Evolutionary conservation across 2,329 filamentous ascomycete genomes (phyloP).

Genomic region (Exophiala calicioides): DNA sequence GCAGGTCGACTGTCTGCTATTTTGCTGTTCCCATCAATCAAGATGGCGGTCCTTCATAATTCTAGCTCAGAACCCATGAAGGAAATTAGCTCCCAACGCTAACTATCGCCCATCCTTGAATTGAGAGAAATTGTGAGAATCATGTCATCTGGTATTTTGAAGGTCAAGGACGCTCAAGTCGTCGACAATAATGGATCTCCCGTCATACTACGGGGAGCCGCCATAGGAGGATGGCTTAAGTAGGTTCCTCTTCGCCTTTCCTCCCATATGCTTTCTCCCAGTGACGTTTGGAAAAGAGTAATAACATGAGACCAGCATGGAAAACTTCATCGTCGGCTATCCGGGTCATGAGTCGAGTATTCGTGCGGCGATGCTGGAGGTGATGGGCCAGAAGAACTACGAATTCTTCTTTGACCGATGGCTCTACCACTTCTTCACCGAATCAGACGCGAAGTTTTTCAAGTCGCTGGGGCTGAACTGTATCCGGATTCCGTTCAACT

Average conservation of each 20-base stretch:
- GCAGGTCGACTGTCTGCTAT: no score
- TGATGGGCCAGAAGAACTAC: constrained; percentile 58
- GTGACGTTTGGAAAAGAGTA: no score
- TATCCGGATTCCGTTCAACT: constrained; percentile 62
- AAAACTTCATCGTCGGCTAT: constrained; percentile 66
- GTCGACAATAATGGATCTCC: constrained; percentile 48
- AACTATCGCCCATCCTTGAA: no score
- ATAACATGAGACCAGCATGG: constrained; percentile 49
- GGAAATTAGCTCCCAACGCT: no score
- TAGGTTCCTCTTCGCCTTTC: not conserved
- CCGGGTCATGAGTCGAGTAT: constrained; percentile 60
- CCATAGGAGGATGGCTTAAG: constrained; percentile 44
- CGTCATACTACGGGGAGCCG: constrained; percentile 53
- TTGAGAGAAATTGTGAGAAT: not conserved
- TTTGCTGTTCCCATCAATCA: no score
- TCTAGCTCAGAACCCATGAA: no score
- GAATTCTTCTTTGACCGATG: constrained; percentile 46
- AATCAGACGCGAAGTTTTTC: constrained; percentile 60
- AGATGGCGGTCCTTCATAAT: no score
- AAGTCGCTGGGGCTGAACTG: constrained; percentile 59
- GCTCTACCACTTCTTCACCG: constrained; percentile 53
- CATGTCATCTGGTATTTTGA: constrained; percentile 38
- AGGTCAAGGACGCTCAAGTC: constrained; percentile 46
- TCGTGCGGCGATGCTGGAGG: constrained; percentile 54
- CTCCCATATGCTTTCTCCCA: constrained; percentile 33